These are phyloP conservation scores for Septoria linicola DNA, from an alignment of 2,329 filamentous ascomycete genomes.

Conservation along the genomic window DNA sequence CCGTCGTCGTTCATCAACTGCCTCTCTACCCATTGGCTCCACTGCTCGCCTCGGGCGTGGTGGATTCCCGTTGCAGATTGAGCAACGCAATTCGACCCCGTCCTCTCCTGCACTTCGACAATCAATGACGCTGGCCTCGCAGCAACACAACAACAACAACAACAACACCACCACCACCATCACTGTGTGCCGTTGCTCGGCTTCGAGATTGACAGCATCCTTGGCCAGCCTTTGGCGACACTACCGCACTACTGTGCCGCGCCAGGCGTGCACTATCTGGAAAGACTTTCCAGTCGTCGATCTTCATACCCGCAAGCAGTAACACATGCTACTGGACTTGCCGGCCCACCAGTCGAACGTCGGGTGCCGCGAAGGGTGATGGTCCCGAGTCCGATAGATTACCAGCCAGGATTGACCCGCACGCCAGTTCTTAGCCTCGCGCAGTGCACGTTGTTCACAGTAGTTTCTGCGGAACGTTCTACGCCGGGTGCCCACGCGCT, in stretches of 20 bases:
- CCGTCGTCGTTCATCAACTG: slow-evolving; percentile 5
- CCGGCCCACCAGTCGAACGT: slow-evolving; percentile 1
- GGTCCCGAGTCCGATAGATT: slow-evolving; percentile 34
- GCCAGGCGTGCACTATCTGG: background rate
- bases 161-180: too few species aligned
- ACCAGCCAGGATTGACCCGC: slow-evolving; percentile 32
- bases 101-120: background rate
- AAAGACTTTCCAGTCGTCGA: slow-evolving; percentile 1
- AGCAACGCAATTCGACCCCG: background rate
- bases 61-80: slow-evolving; percentile 14
- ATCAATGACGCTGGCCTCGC: slow-evolving; percentile 3
- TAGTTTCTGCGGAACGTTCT: slow-evolving; percentile 21
- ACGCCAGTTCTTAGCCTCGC: slow-evolving; percentile 27
- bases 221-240: background rate
- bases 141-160: slow-evolving; percentile 7
- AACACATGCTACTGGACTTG: background rate
- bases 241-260: background rate
- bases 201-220: background rate
- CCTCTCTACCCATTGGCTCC: background rate
- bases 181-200: slow-evolving; percentile 2
- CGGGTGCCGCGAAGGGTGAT: slow-evolving; percentile 24
- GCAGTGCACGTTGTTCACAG: slow-evolving; percentile 28
- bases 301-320: slow-evolving; percentile 3
- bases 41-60: background rate
- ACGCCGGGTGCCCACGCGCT: slow-evolving; percentile 26